Evolutionary conservation across 257 asterid species (phyloP), one percentile per base, ranked within the genome.

Genomic region (Paulownia fortunei): DNA sequence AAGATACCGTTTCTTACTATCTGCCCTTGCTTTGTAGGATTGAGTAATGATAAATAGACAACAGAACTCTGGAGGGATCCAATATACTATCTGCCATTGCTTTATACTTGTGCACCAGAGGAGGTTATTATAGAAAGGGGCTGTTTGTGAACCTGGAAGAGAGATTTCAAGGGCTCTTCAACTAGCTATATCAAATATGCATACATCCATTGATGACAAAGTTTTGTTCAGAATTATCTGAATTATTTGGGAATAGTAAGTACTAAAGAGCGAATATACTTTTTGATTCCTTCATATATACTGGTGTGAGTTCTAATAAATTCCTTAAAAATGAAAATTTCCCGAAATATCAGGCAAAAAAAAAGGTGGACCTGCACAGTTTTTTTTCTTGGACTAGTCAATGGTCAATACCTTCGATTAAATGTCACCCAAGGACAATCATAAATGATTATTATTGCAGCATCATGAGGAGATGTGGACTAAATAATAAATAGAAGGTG

Each of bases 351-450:
- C 19, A 15, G 64, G 51, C 23, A 69, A 16, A 11, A 68, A 24
- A 58, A 19, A 32, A 11, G 4, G 49, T 19, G 62, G 72, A 12
- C 47, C 15, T 15, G 11, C n/a, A 13, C 16, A 24, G 27, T 3
- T 26, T 26, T 27, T 59, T 54, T 24, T 37, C 46, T 54, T 55
- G 18, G 18, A 79, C 8, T 52, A 39, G 74, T 72, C 82, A 72
- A 72, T 55, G 67, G 72, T 67, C 80, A 80, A 74, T 56, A 59
- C 44, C 62, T 79, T 46, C 16, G 58, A 67, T 55, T 36, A 73
- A 21, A 8, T 51, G 39, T 42, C 46, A 26, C 41, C 32, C 56
- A 73, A 19, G 47, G 49, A 65, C 59, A 6, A 32, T 18, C 23
- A 65, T 30, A 37, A 51, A 52, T 79, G 75, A 63, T 52, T 64